phyloP scores from a whole-genome alignment of 768 basidiomycete species.

The Rickenella mellea region DNA sequence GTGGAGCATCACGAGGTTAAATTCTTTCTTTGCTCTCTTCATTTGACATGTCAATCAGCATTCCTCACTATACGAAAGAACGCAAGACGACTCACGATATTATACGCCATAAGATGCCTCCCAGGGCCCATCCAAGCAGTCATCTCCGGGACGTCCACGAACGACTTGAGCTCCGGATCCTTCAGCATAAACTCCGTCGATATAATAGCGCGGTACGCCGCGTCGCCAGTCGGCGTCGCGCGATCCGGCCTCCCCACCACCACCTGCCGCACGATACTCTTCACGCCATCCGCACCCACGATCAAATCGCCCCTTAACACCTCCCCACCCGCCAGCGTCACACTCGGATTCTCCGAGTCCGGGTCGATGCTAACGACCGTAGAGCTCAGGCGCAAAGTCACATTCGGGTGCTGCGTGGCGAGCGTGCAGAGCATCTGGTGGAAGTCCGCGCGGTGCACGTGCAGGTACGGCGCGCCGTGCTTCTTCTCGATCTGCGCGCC shows the following conservation, averaged over 20 bases:
- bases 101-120: constrained; percentile 7
- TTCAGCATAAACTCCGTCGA: constrained; percentile 6
- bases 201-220: constrained; percentile 14
- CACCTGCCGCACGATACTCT: constrained; percentile 11
- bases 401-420: constrained; percentile 15
- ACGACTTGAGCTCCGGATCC: constrained; percentile 10
- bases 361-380: constrained; percentile 22
- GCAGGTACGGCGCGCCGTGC: constrained; percentile 31
- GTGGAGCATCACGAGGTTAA: constrained; percentile 11
- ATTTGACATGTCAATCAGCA: neutral
- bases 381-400: constrained; percentile 23
- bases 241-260: constrained; percentile 12
- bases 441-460: constrained; percentile 34
- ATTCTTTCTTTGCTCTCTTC: constrained; percentile 12
- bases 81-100: constrained; percentile 4
- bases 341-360: constrained; percentile 18
- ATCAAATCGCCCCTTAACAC: constrained; percentile 26
- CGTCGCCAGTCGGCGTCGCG: constrained; percentile 12
- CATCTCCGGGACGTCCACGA: constrained; percentile 15
- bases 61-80: neutral
- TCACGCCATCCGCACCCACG: constrained; percentile 24
- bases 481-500: constrained; percentile 17
- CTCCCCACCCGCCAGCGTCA: constrained; percentile 26
- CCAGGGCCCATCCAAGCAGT: constrained; percentile 13
- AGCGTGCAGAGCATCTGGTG: constrained; percentile 30